These are phyloP conservation scores for Backusella liffmaniae DNA, from an alignment of 192 early-diverging fungal genomes.

Conservation along the genomic window DNA sequence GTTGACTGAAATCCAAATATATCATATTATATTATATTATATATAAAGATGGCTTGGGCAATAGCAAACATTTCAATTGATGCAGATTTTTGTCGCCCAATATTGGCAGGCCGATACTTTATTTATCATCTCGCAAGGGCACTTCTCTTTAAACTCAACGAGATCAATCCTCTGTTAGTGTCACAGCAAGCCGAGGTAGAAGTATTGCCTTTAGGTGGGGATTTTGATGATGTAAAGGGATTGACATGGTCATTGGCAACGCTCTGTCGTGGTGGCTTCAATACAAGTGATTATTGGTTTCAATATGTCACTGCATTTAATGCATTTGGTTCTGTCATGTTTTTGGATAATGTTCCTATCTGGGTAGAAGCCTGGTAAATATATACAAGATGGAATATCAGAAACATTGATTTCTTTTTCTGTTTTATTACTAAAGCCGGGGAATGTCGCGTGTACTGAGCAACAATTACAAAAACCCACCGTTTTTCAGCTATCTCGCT, in stretches of 20 bases:
- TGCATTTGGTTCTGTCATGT: neutral
- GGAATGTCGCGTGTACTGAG: conserved; percentile 28
- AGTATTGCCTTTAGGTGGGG: neutral
- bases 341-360: conserved; percentile 7
- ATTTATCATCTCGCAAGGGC: conserved; percentile 5
- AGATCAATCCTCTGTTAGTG: neutral
- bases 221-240: conserved; percentile 1
- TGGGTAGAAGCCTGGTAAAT: conserved; percentile 27
- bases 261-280: conserved; percentile 32
- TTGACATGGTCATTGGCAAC: conserved; percentile 29
- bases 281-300: neutral
- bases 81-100: conserved; percentile 6
- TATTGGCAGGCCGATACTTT: conserved; percentile 1
- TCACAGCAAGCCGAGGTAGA: neutral
- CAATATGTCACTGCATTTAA: conserved; percentile 21
- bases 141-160: neutral
- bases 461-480: conserved; percentile 13
- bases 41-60: conserved; percentile 18
- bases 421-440: conserved; percentile 13
- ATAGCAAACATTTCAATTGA: conserved; percentile 28
- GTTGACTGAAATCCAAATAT: neutral
- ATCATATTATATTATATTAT: no score
- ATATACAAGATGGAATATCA: neutral
- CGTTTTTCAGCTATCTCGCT: conserved; percentile 4
- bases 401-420: neutral